phyloP scores from a whole-genome alignment of 208 protist genomes.

The Borovskyia barvae region DNA sequence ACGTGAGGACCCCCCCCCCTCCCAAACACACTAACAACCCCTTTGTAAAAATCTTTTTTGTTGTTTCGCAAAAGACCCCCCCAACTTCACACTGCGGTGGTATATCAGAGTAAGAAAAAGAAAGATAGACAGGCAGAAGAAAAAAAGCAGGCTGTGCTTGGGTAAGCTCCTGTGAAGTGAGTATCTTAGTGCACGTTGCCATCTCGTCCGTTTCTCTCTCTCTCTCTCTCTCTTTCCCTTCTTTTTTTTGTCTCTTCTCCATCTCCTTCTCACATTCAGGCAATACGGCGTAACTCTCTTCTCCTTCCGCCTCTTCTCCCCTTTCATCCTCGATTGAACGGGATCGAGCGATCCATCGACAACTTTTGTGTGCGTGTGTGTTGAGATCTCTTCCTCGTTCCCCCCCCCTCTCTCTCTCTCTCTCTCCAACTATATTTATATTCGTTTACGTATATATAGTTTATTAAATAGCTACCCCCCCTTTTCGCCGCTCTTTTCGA shows the following conservation, averaged over 20 bases:
- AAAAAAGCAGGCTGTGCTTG: neutral
- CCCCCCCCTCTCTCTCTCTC: neutral
- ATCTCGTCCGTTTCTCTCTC: conserved; percentile 8
- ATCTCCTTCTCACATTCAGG: neutral
- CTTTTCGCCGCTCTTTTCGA: neutral
- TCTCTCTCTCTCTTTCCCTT: conserved; percentile 14
- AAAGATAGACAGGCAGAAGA: conserved; percentile 15
- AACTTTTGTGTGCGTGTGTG: neutral
- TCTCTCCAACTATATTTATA: conserved; percentile 2
- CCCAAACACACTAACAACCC: too few species aligned
- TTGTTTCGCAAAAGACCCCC: neutral
- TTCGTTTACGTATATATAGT: neutral
- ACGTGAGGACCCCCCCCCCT: too few species aligned
- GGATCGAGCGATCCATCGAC: too few species aligned
- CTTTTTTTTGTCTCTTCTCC: conserved; percentile 4
- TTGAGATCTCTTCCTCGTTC: neutral
- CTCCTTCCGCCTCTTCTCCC: neutral
- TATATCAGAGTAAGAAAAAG: conserved; percentile 13
- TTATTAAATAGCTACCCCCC: neutral
- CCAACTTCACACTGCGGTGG: too few species aligned
- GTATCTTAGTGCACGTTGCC: neutral
- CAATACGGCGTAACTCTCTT: neutral
- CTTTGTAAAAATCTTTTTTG: neutral
- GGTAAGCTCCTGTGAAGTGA: neutral
- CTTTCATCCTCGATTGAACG: neutral